Base-by-base conservation (phyloP, 73 alveolate species). In the Symbiodinium natans region DNA sequence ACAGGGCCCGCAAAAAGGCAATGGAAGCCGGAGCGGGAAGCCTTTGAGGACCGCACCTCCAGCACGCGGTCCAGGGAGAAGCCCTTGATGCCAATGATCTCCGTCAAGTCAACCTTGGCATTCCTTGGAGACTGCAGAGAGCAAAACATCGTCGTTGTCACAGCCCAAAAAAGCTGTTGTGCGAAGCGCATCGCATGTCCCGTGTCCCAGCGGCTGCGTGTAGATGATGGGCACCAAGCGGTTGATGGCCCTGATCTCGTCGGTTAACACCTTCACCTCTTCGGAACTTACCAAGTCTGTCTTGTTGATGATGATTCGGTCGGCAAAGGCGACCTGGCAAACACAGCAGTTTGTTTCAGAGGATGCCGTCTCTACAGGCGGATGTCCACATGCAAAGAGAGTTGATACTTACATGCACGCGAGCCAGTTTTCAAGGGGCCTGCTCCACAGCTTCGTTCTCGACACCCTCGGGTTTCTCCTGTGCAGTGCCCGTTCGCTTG, bases 391-490 rank as follows among this genome's bases (percentile, higher is more conserved):
- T 11, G 19, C 56, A 43, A 11, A 43, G 56, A 43, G 17, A 3
- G 33, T 23, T 6, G 15, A 71, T 11, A 6, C 83, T 33, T 19
- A 31, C 13, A 71, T 13, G 27, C 38, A 31, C 42, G 38, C 34
- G 25, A 7, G 1, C 83, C 36, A 23, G 77, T 23, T 10, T 19
- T 19, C 77, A 63, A 1, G 68, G 77, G 38, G 25, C 73, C 93
- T 93, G 99, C 93, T 95, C 99, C 63, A 95, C 99, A 4, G 93
- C 86, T 74, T 95, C 99, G 85, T 95, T 95, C 87, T 95, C 99
- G 13, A 86, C 99, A 6, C 99, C 99, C 33, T 95, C 99, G 33
- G 98, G 98, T 52, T 86, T 86, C 83, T 88, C 99, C 80, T 90
- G n/a, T n/a, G n/a, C n/a, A n/a, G 41, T 31, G 15, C 93, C 63